phyloP scores from a whole-genome alignment of 176 grass and related monocot species.

The Oryza glumipatula region DNA sequence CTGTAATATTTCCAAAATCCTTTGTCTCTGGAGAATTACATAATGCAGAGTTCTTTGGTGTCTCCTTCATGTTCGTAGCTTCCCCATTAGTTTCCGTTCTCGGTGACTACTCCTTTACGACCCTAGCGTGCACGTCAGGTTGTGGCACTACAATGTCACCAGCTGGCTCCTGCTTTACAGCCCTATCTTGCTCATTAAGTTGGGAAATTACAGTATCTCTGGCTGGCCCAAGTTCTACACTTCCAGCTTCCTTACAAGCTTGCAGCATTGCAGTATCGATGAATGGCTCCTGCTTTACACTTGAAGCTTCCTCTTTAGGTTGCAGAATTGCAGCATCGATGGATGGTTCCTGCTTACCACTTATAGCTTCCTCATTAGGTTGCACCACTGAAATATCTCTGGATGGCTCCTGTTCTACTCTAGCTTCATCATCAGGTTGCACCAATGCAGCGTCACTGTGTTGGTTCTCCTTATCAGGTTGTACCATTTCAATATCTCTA shows the following conservation, averaged over 20 bases:
- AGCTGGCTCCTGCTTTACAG: not conserved
- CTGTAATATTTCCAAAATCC: not conserved
- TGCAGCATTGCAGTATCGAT: not conserved
- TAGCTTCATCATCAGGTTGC: slow-evolving; percentile 23
- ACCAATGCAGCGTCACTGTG: not conserved
- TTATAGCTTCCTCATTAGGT: slow-evolving; percentile 11
- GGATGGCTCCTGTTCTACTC: not conserved
- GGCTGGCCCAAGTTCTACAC: not conserved
- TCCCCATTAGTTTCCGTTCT: slow-evolving; percentile 10
- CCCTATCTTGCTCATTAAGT: slow-evolving; percentile 21
- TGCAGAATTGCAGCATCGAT: not conserved
- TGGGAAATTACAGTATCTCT: slow-evolving; percentile 1
- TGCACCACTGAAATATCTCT: not conserved
- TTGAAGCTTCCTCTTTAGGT: not conserved
- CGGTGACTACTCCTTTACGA: not conserved
- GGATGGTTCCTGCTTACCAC: not conserved
- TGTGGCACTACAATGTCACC: slow-evolving; percentile 2
- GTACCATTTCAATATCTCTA: slow-evolving; percentile 5
- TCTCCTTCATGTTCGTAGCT: not conserved
- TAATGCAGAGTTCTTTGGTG: not conserved
- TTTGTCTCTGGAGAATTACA: slow-evolving; percentile 19
- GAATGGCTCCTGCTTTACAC: slow-evolving; percentile 24
- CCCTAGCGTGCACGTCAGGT: slow-evolving; percentile 1
- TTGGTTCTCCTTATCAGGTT: not conserved
- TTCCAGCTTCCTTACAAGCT: not conserved